These are phyloP conservation scores for Heritiera littoralis DNA, from an alignment of 345 rosid species.

Conservation along the genomic window DNA sequence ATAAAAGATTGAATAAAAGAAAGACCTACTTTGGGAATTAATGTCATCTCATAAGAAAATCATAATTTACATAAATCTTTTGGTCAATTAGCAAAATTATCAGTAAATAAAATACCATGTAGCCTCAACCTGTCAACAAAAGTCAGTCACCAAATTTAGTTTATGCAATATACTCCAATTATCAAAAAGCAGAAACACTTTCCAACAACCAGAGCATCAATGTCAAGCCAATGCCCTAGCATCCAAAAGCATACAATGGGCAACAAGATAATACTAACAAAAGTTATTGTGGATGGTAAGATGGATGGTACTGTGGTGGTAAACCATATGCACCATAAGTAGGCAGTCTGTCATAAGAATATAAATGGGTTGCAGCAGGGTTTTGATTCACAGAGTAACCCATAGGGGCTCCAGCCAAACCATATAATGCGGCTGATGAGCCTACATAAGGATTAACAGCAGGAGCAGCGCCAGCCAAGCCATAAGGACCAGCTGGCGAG, in stretches of 20 bases:
- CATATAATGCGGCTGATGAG: conserved; percentile 37
- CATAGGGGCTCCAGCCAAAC: conserved; percentile 27
- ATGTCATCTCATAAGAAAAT: not conserved
- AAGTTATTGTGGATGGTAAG: conserved; percentile 54
- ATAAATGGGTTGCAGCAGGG: conserved; percentile 33
- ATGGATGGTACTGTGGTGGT: conserved; percentile 49
- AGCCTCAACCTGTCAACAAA: not conserved
- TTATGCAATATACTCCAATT: not conserved
- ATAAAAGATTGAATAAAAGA: not conserved
- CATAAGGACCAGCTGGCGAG: conserved; percentile 39
- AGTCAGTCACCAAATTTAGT: not conserved
- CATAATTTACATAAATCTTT: not conserved
- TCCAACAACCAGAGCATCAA: not conserved
- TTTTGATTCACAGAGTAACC: conserved; percentile 40
- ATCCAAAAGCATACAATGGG: not conserved
- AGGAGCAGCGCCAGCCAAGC: conserved; percentile 26
- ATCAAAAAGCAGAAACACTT: not conserved
- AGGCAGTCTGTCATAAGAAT: conserved; percentile 29
- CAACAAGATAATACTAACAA: conserved; percentile 5
- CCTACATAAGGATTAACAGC: conserved; percentile 23
- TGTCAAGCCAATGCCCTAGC: not conserved
- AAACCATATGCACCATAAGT: conserved; percentile 45
- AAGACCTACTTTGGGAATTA: not conserved
- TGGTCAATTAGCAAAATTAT: not conserved
- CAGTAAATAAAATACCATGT: not conserved